Conservation (phyloP, 2,329 filamentous ascomycete species). For the Fusarium sp. region DNA sequence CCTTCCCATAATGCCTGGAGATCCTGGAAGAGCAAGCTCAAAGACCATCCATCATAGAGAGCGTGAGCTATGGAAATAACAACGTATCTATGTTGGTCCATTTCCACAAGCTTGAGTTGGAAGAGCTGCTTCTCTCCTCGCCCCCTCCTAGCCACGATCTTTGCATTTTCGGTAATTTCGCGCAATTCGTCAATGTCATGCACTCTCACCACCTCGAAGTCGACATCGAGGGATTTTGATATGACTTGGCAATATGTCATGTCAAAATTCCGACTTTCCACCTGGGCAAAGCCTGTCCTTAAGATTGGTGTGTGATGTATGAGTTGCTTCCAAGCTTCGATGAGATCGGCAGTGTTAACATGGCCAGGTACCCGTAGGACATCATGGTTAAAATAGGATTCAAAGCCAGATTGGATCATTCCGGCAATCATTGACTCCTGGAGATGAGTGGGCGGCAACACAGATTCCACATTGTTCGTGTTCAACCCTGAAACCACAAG, state of each 20-base stretch:
- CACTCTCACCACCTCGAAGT: slow-evolving; percentile 45
- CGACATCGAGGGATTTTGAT: slow-evolving; percentile 40
- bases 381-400: slow-evolving; percentile 88
- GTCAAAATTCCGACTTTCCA: slow-evolving; percentile 70
- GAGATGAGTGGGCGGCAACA: slow-evolving; percentile 82
- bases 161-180: slow-evolving; percentile 54
- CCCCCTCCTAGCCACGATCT: slow-evolving; percentile 52
- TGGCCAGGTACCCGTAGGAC: slow-evolving; percentile 70
- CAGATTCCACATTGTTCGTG: slow-evolving; percentile 61
- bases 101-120: slow-evolving; percentile 60
- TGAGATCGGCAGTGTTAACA: slow-evolving; percentile 68
- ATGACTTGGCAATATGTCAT: slow-evolving; percentile 65
- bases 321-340: slow-evolving; percentile 71
- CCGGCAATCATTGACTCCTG: slow-evolving; percentile 89
- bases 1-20: slow-evolving; percentile 73
- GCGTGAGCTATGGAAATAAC: slow-evolving; percentile 85
- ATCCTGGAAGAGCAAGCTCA: slow-evolving; percentile 78
- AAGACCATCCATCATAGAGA: slow-evolving; percentile 89
- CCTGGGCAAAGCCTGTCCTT: slow-evolving; percentile 76
- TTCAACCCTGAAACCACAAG: slow-evolving; percentile 52
- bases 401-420: slow-evolving; percentile 80
- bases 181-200: slow-evolving; percentile 51
- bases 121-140: slow-evolving; percentile 58
- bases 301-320: slow-evolving; percentile 75
- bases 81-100: slow-evolving; percentile 56